Evolutionary conservation across 805 yeast genomes (phyloP), one percentile per base, ranked within the genome.

Genomic region (Cyberlindnera maclurae): DNA sequence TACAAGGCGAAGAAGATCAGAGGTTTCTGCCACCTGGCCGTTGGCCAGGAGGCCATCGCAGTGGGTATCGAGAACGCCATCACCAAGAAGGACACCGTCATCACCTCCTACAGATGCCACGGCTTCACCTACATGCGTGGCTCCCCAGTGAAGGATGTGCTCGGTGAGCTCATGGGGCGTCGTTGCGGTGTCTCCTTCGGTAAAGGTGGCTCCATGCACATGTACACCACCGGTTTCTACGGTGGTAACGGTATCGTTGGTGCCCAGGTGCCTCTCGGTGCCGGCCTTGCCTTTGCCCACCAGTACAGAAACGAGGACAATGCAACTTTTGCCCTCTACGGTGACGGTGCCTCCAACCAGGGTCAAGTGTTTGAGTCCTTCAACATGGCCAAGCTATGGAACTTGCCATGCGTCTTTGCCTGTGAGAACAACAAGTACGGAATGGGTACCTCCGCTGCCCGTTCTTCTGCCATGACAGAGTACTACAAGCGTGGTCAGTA

Each of bases 171-270:
- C 64, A 83, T 93, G 90, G 98, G 98, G 57, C 83, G 82, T 71
- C 81, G 95, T 71, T 70, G 82, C 42, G 97, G 98, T 73, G 94
- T 85, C 45, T 83, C 97, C 31, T 81, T 70, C 68, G 98, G 98
- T 71, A 93, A 93, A 70, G 98, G 98, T 73, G 98, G 98, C 56
- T 93, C 98, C 50, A 93, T 93, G 98, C 98, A 93, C 72, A 85
- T 93, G 89, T 93, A 81, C 64, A 85, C 95, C 35, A 80, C 82
- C 34, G 94, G 94, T 45, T 93, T 93, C 75, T 93, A 82, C 67
- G 98, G 98, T 64, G 98, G 98, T 69, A 93, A 93, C 70, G 98
- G 98, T 73, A 93, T 93, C 64, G 98, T 93, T 40, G 98, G 98
- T 63, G 98, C 97, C 38, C 98, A 93, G 71, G 97, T 93, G 41